Conservation (phyloP, 371 early-diverging fungal genomes). For the Syncephalastrum sp. region DNA sequence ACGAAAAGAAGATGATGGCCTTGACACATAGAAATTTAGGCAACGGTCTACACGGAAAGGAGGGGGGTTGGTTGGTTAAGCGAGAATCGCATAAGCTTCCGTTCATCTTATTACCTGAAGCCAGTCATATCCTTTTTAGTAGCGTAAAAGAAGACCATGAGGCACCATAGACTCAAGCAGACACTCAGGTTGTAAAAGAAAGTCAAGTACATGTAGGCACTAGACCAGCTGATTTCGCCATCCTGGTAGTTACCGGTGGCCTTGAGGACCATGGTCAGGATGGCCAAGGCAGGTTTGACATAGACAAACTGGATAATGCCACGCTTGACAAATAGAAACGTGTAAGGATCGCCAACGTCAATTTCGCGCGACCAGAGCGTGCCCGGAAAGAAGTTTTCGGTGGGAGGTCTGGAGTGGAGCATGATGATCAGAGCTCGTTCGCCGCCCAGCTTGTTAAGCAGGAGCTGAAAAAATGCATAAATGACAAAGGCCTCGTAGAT, state of each 20-base stretch:
- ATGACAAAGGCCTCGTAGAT: slow-evolving; percentile 97
- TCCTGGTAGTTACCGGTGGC: slow-evolving; percentile 76
- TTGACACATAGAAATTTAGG: slow-evolving; percentile 96
- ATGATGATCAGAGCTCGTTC: slow-evolving; percentile 81
- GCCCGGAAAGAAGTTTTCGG: slow-evolving; percentile 85
- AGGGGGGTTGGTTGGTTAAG: background rate
- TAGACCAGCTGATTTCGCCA: slow-evolving; percentile 69
- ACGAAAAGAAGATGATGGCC: slow-evolving; percentile 92
- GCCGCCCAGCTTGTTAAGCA: slow-evolving; percentile 92
- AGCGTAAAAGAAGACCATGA: slow-evolving; percentile 87
- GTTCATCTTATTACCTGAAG: slow-evolving; percentile 60
- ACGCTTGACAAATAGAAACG: slow-evolving; percentile 84
- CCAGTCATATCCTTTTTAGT: slow-evolving; percentile 77
- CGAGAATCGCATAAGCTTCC: background rate
- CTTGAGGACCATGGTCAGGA: slow-evolving; percentile 80
- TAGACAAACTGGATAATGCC: slow-evolving; percentile 94
- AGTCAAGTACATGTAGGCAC: slow-evolving; percentile 81
- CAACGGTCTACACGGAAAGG: slow-evolving; percentile 61
- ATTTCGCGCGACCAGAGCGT: slow-evolving; percentile 74
- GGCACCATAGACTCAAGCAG: slow-evolving; percentile 80
- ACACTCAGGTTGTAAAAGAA: slow-evolving; percentile 88
- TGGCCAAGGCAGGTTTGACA: slow-evolving; percentile 82
- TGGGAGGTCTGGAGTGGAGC: slow-evolving; percentile 75
- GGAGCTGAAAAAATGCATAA: slow-evolving; percentile 89
- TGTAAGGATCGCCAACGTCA: slow-evolving; percentile 87